phyloP scores from a whole-genome alignment of 2,329 filamentous ascomycete genomes.

The Alternaria ventricosa region DNA sequence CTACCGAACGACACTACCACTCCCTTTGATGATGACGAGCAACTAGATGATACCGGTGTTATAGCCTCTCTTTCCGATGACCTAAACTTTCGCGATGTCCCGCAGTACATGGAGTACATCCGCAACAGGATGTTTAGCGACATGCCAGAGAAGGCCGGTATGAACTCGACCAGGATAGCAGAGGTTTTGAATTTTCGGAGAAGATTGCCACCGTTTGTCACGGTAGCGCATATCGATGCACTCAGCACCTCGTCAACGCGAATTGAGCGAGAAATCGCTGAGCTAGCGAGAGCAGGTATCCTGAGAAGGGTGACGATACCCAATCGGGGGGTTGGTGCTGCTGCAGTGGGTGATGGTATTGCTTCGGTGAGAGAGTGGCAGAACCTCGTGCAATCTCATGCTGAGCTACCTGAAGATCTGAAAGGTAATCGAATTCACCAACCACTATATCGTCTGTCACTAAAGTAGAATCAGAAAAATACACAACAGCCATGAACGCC shows the following conservation, averaged over 20 bases:
- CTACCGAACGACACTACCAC: constrained; percentile 28
- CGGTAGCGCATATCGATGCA: constrained; percentile 69
- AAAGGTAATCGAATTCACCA: constrained; percentile 44
- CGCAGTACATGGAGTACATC: constrained; percentile 69
- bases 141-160: constrained; percentile 66
- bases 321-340: constrained; percentile 63
- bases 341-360: constrained; percentile 68
- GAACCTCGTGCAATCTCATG: constrained; percentile 34
- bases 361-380: constrained; percentile 62
- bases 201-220: constrained; percentile 68
- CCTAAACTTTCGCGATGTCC: constrained; percentile 65
- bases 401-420: constrained; percentile 28
- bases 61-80: constrained; percentile 63
- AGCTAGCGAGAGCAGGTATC: constrained; percentile 63
- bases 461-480: constrained; percentile 49
- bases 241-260: constrained; percentile 67
- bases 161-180: constrained; percentile 68
- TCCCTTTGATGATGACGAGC: constrained; percentile 47
- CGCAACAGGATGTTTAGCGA: constrained; percentile 68
- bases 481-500: constrained; percentile 59
- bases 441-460: background rate
- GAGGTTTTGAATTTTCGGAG: constrained; percentile 68
- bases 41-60: constrained; percentile 66
- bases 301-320: constrained; percentile 70
- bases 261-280: constrained; percentile 71